Evolutionary conservation across 352 stramenopile species (phyloP).

Genomic region (Phytophthora cajani): DNA sequence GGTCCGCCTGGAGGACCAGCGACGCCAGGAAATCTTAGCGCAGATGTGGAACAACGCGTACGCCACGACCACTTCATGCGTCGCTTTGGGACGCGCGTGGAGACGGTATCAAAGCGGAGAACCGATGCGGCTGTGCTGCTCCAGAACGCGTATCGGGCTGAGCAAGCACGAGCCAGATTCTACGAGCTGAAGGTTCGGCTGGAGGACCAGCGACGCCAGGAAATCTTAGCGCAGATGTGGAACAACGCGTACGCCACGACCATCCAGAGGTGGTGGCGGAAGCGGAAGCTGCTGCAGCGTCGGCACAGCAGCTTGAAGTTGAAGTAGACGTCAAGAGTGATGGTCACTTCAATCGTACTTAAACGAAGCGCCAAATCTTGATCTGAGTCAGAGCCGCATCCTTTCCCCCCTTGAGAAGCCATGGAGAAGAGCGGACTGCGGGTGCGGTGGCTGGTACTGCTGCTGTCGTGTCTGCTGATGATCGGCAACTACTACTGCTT

Average conservation of each 20-base stretch:
- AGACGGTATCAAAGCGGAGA: constrained; percentile 32
- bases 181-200: constrained; percentile 68
- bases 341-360: constrained; percentile 34
- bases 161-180: constrained; percentile 58
- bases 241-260: constrained; percentile 72
- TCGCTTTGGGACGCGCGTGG: constrained; percentile 51
- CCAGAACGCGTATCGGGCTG: constrained; percentile 70
- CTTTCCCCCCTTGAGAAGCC: background rate
- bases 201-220: constrained; percentile 58
- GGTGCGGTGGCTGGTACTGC: constrained; percentile 87
- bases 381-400: constrained; percentile 24
- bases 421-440: constrained; percentile 78
- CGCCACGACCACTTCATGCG: constrained; percentile 64
- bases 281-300: constrained; percentile 10
- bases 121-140: constrained; percentile 47
- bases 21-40: constrained; percentile 52
- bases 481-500: constrained; percentile 94
- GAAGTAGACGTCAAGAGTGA: constrained; percentile 7
- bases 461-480: constrained; percentile 89
- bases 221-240: constrained; percentile 71
- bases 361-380: constrained; percentile 8
- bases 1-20: constrained; percentile 63
- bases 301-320: constrained; percentile 7
- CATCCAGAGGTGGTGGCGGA: constrained; percentile 69
- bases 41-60: constrained; percentile 82